These are phyloP conservation scores for Ganoderma lucidum DNA, from an alignment of 1,284 basidiomycete genomes.

Conservation along the genomic window DNA sequence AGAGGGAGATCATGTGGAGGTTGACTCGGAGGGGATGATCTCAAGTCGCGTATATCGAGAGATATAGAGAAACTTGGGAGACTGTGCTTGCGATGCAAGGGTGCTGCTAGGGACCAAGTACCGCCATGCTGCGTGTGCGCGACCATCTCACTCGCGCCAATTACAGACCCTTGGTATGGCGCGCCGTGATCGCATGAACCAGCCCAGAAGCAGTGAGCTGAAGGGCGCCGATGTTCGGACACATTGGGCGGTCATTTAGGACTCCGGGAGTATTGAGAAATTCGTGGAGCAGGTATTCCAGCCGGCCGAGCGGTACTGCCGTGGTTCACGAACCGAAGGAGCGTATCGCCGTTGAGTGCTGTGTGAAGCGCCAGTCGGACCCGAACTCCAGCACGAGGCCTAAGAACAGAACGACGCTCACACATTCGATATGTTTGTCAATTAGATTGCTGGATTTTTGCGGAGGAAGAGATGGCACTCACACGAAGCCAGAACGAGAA, in stretches of 20 bases:
- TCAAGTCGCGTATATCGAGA: not conserved
- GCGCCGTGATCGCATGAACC: not conserved
- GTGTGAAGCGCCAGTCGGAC: not conserved
- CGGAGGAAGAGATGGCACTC: not conserved
- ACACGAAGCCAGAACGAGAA: not conserved
- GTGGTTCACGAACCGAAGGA: not conserved
- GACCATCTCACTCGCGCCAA: not conserved
- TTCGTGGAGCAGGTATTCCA: not conserved
- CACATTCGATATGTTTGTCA: not conserved
- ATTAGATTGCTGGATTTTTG: not conserved
- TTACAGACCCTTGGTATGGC: not conserved
- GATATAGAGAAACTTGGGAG: not conserved
- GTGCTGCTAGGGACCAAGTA: not conserved
- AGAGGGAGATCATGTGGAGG: not conserved
- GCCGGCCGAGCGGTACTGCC: not conserved
- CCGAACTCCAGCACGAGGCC: not conserved
- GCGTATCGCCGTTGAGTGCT: not conserved
- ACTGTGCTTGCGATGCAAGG: not conserved
- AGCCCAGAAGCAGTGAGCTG: not conserved
- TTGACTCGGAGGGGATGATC: not conserved
- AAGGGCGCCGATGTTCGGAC: not conserved
- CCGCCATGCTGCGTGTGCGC: not conserved
- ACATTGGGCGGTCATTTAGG: not conserved
- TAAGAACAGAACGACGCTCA: not conserved
- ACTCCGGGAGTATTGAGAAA: conserved; percentile 1